Base-by-base conservation (phyloP, 2,329 filamentous ascomycete species). In the Cladosporium cucumerinum region DNA sequence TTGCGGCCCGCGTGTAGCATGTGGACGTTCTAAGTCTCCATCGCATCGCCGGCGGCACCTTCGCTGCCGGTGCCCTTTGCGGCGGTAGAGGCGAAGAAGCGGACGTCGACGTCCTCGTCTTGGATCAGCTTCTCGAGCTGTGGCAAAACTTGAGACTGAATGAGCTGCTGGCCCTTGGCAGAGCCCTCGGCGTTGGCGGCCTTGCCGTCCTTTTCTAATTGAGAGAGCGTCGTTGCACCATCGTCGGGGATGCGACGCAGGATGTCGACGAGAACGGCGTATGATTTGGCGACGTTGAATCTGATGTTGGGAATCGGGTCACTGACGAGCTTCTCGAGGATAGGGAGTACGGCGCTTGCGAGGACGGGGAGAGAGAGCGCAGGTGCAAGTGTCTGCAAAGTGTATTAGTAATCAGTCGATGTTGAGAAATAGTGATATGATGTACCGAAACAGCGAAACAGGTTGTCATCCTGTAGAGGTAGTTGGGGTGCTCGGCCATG, bases 381-480 rank as follows among this genome's bases (percentile, higher is more conserved):
- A 34, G 91, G 91, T 32, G 95, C 91, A 68, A 99, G 88, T 26
- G 94, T 99, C 95, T 99, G 71, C 57, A 12, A 26, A 23, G 23
- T 8, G 39, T 36, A 49, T 73, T 65, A 71, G 69, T 64, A 18
- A 30, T 18, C 12, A 16, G 5, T n/a, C 11, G 4, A 26, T 36
- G 10, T 23, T 32, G 2, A 6, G 2, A 39, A 39, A 23, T 18
- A 39, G 4, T 39, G 46, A 21, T 16, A 36, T 10, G n/a, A 86
- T 91, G 84, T 85, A 99, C 95, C 72, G 93, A 94, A 71, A 99
- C 96, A 68, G 95, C 95, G 78, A 99, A 99, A 82, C 94, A 98
- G n/a, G 95, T 99, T 11, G 95, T 99, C 95, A 99, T 99, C 77
- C 95, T 87, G 85, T 99, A 99, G 61, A 99, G 89, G 78, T 99